Percentiles rank a stretch among this genome's conserved stretches.
Evolutionary conservation across 2,329 filamentous ascomycete genomes (phyloP).

Genomic region (Trichoderma atrobrunneum): DNA sequence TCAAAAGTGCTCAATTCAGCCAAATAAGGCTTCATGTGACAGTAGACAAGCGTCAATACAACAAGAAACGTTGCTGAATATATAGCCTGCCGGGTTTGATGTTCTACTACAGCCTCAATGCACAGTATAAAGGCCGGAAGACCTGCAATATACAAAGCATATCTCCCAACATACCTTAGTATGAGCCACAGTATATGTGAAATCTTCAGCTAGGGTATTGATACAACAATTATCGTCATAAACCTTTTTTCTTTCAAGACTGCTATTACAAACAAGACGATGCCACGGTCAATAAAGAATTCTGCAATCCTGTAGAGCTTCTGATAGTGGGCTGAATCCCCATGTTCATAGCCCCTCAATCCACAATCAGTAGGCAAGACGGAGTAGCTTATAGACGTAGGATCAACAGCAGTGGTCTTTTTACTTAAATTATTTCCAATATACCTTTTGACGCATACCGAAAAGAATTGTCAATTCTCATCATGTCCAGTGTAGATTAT

Average conservation of each 20-base stretch:
- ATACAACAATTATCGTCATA: too few relatives aligned
- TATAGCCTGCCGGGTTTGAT: conserved; percentile 4
- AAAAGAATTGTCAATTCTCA: too few relatives aligned
- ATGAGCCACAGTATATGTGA: not conserved
- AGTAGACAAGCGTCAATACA: not conserved
- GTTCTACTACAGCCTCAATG: not conserved
- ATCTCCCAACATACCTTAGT: not conserved
- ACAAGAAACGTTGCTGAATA: not conserved
- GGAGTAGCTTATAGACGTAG: not conserved
- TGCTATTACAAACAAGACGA: not conserved
- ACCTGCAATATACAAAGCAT: not conserved
- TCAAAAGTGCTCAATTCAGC: not conserved
- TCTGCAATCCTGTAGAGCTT: not conserved
- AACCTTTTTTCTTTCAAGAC: too few relatives aligned
- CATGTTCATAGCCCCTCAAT: not conserved
- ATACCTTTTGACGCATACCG: too few relatives aligned
- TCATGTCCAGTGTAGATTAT: too few relatives aligned
- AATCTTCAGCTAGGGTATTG: not conserved
- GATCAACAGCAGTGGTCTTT: not conserved
- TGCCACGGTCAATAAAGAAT: not conserved
- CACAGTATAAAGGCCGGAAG: not conserved
- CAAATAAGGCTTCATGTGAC: not conserved
- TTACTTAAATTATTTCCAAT: not conserved
- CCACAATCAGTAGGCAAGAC: not conserved
- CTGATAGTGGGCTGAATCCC: not conserved